Conservation (phyloP, 352 stramenopile species). For the Phytopythium kandeliae region DNA sequence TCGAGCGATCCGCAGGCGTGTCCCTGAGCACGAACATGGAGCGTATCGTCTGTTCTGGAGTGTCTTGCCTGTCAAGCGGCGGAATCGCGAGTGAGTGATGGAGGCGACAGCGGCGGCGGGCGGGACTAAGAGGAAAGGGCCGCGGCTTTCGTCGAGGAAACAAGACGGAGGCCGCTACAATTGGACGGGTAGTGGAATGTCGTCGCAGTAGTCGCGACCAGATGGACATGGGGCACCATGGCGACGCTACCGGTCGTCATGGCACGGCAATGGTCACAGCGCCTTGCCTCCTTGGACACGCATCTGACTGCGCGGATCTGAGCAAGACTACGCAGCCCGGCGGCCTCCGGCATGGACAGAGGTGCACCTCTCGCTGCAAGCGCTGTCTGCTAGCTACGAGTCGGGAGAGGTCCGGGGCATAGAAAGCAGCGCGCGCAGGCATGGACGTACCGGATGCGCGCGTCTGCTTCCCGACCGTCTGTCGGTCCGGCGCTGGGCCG, state of each 20-base stretch:
- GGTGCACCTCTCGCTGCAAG: no score
- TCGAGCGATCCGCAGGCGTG: constrained; percentile 1
- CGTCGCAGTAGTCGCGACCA: neutral
- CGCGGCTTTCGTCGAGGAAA: neutral
- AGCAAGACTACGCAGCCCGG: no score
- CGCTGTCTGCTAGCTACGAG: no score
- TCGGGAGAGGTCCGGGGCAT: no score
- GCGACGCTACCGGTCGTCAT: no score
- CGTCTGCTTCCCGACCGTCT: neutral
- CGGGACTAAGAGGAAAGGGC: neutral
- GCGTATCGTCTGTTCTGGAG: neutral
- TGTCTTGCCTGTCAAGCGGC: neutral
- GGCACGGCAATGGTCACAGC: no score
- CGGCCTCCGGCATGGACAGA: no score
- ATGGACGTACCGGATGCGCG: neutral
- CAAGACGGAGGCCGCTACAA: neutral
- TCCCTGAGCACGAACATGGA: constrained; percentile 3
- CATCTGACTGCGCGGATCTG: no score
- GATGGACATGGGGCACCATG: no score
- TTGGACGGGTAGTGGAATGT: neutral
- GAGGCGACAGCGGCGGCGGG: neutral
- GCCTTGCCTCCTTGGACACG: no score
- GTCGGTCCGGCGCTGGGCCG: no score
- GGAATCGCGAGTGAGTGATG: neutral
- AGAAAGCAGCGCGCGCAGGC: no score